Evolutionary conservation across 305 asterid species (phyloP), one percentile per base, ranked within the genome.

Genomic region (Fraxinus baroniana): DNA sequence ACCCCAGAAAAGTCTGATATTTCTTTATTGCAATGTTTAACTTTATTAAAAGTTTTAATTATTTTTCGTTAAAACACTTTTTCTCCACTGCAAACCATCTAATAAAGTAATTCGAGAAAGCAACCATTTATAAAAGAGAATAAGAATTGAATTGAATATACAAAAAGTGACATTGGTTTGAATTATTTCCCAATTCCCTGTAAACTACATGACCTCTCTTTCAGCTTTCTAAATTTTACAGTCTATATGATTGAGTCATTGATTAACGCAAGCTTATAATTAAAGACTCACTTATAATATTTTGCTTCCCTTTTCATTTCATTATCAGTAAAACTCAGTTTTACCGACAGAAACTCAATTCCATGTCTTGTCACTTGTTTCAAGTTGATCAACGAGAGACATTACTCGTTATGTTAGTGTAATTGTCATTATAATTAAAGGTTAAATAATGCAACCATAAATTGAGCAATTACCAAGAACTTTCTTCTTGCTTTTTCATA

Each of bases 191-290:
- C 78, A 28, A 28, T 28, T 28, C 32, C 32, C 32, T 46, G 52
- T 84, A 57, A 78, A 81, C 77, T 52, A 74, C 30, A 10, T 80
- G 90, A 80, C 83, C 77, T 88, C 87, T 22, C 68, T 44, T 79
- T 79, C 84, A 83, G 83, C 86, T 84, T 89, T 90, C 73, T 64
- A 79, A 74, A 77, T 64, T 46, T 86, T 89, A 87, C 92, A 80
- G 80, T 84, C 35, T 80, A 78, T 86, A 94, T 94, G 95, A 94
- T 94, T 92, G 98, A 92, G 91, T 86, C 52, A 92, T 90, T 91
- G 95, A 92, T 92, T 92, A 79, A 90, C 71, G 60, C 84, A 77
- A 33, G 33, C 79, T 79, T 18, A 73, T 79, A 75, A 77, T 81
- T 76, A 44, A 44, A 44, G n/a, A 12, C n/a, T 44, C n/a, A 0